Percentiles rank a stretch among this genome's conserved stretches.
Conservation (phyloP, 441 rosid genomes). For the Isatis lusitanica region DNA sequence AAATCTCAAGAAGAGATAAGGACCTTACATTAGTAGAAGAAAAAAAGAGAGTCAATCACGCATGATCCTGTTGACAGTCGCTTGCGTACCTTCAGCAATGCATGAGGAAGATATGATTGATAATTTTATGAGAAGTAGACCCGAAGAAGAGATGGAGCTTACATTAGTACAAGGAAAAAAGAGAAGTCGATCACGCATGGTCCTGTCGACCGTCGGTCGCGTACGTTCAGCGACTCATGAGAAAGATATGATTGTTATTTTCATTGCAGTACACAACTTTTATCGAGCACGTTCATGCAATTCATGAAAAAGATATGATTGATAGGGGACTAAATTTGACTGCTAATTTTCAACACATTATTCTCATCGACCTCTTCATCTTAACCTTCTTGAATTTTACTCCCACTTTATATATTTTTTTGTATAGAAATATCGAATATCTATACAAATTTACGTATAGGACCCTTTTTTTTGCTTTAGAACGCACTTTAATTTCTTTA, state of each 20-base stretch:
- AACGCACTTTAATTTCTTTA: neutral
- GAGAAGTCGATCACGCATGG: too few relatives aligned
- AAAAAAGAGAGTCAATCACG: too few relatives aligned
- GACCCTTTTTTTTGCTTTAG: neutral
- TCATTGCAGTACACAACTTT: neutral
- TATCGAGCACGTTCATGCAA: neutral
- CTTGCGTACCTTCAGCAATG: too few relatives aligned
- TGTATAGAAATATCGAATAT: neutral
- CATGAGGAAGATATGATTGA: too few relatives aligned
- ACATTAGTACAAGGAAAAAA: too few relatives aligned
- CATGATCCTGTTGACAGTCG: too few relatives aligned
- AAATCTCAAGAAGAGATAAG: too few relatives aligned
- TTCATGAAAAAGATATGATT: neutral
- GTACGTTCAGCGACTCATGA: conserved; percentile 4
- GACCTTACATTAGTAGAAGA: too few relatives aligned
- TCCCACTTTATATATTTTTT: neutral
- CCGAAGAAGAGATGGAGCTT: too few relatives aligned
- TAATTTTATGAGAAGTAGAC: too few relatives aligned
- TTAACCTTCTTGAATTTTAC: neutral
- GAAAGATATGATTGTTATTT: neutral
- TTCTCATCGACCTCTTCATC: neutral
- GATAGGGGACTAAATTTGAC: neutral
- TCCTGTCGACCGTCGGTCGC: too few relatives aligned
- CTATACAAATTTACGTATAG: neutral
- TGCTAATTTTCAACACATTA: neutral